Evolutionary conservation across 176 grass and related monocot genomes (phyloP).

Genomic region (Guadua angustifolia): DNA sequence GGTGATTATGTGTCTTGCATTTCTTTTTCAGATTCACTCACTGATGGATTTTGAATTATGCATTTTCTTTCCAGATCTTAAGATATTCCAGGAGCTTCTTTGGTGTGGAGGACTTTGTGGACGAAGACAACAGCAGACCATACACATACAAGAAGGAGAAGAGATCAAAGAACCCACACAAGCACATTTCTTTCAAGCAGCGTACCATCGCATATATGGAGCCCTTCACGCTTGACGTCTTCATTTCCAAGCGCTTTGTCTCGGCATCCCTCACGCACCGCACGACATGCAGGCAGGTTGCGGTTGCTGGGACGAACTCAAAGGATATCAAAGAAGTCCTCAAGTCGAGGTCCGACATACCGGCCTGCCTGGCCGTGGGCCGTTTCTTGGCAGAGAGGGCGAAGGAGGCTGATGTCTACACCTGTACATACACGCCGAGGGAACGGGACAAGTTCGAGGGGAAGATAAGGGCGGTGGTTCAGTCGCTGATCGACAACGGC

Average conservation of each 20-base stretch:
- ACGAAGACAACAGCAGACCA: conserved; percentile 84
- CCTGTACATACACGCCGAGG: conserved; percentile 80
- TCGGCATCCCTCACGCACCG: conserved; percentile 82
- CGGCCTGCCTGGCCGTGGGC: conserved; percentile 76
- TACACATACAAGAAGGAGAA: conserved; percentile 98
- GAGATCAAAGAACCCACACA: conserved; percentile 82
- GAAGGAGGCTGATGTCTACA: conserved; percentile 82
- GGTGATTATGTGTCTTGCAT: neutral
- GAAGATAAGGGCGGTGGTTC: conserved; percentile 83
- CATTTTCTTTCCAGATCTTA: conserved; percentile 45
- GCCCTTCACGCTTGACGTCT: conserved; percentile 86
- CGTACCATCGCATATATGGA: conserved; percentile 88
- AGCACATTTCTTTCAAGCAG: conserved; percentile 95
- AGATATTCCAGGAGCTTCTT: conserved; percentile 83
- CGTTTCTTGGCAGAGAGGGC: conserved; percentile 81
- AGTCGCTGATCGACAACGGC: conserved; percentile 82
- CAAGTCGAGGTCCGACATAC: conserved; percentile 73
- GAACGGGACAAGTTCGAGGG: conserved; percentile 86
- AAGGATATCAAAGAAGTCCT: conserved; percentile 82
- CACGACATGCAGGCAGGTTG: conserved; percentile 86
- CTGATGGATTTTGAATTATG: neutral
- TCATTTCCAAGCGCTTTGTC: conserved; percentile 89
- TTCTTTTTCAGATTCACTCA: neutral
- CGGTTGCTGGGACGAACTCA: conserved; percentile 83
- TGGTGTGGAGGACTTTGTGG: conserved; percentile 86